Base-by-base conservation (phyloP, 495 filamentous ascomycete genomes). In the Penicillium atrosanguineum region DNA sequence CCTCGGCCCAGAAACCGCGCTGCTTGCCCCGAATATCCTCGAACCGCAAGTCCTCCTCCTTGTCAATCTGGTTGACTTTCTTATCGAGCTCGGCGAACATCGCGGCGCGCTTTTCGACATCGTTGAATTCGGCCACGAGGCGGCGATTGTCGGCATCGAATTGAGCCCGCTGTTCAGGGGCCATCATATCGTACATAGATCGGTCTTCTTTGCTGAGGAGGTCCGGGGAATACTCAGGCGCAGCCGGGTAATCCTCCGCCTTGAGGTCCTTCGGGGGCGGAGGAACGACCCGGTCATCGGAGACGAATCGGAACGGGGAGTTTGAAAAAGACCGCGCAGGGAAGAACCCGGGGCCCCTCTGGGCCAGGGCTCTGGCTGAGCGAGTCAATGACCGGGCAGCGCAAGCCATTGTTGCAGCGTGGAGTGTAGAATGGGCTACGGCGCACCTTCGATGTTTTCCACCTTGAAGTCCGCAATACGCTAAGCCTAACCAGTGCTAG, bases 1-100 rank as follows among this genome's bases (percentile, higher is more conserved):
- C 79, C 60, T 80, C 73, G 7, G 77, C 75, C 75, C 83, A 78
- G 61, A 84, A 79, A 0, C 72, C 71, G 1, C 67, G 70, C 4
- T 51, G n/a, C 19, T 58, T 67, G 40, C 57, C 44, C 6, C 57
- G 59, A 1, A 60, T 38, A 36, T 75, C 71, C 6, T 73, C 68
- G 21, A 74, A 77, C 36, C 67, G 57, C 31, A 75, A 37, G 18
- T 65, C 67, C 8, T 56, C 50, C 14, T 67, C 58, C 48, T 59
- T 68, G 12, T 78, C 73, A 26, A 77, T 60, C 34, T 68, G 59
- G 11, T 50, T 47, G 31, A 68, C 66, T 11, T 25, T 31, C 51
- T 63, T 59, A 14, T 75, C 68, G 18, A 76, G 44, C 52, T 73
- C 61, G 15, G 61, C 64, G 21, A 73, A 70, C 7, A 45, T 50